Conservation (phyloP, 306 rosid species). For the Mimosa pudica region DNA sequence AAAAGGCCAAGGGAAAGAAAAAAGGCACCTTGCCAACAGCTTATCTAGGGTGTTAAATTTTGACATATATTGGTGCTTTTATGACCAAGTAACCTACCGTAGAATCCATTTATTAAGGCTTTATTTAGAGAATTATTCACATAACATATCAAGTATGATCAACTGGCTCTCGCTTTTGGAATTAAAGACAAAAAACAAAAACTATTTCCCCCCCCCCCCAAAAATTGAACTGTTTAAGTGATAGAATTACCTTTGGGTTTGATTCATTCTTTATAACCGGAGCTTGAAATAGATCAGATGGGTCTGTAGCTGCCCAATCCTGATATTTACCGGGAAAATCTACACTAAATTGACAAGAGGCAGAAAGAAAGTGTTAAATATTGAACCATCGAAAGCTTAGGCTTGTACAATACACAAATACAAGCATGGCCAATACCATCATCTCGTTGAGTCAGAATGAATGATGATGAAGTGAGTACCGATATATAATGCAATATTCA, state of each 20-base stretch:
- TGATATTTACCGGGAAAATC: conserved; percentile 83
- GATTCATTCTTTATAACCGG: conserved; percentile 69
- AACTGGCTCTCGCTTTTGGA: conserved; percentile 15
- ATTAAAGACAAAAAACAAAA: conserved; percentile 8
- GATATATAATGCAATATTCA: conserved; percentile 12
- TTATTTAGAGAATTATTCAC: conserved; percentile 5
- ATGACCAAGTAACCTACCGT: conserved; percentile 13
- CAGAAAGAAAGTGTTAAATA: conserved; percentile 37
- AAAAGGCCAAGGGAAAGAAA: neutral
- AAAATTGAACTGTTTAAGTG: conserved; percentile 27
- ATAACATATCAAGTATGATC: conserved; percentile 18
- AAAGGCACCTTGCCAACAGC: neutral
- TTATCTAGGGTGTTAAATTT: conserved; percentile 2
- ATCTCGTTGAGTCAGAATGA: neutral
- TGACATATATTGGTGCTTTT: conserved; percentile 6
- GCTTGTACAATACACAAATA: conserved; percentile 20
- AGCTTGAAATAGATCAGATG: conserved; percentile 87
- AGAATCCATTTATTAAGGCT: conserved; percentile 5
- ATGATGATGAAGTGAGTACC: conserved; percentile 16
- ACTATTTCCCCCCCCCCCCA: conserved; percentile 23
- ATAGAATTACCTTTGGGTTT: conserved; percentile 78
- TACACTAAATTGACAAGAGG: conserved; percentile 69
- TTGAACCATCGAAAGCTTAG: conserved; percentile 33
- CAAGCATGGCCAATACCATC: conserved; percentile 19
- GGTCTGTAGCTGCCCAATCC: conserved; percentile 83